Conservation (phyloP, 176 grass and related monocot genomes). For the Zea mays region DNA sequence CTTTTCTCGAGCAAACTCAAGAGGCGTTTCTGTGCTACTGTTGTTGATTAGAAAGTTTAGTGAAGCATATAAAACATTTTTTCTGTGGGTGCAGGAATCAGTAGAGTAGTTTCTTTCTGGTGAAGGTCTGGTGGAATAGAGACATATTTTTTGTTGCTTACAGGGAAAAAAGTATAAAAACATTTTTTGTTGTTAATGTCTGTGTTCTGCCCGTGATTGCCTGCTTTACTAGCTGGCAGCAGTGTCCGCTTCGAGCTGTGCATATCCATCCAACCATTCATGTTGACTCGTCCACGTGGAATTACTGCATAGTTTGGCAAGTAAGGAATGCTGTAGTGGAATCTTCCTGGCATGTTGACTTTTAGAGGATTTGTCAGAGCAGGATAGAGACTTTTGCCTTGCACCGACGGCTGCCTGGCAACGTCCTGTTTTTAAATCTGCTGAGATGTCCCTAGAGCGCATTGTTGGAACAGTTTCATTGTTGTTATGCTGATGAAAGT, state of each 20-base stretch:
- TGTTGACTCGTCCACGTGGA: constrained; percentile 33
- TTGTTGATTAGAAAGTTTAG: constrained; percentile 11
- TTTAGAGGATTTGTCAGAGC: constrained; percentile 6
- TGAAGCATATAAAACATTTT: neutral
- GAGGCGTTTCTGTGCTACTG: constrained; percentile 11
- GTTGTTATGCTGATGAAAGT: constrained; percentile 30
- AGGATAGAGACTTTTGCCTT: constrained; percentile 27
- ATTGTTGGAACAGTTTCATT: constrained; percentile 11
- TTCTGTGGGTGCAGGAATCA: neutral
- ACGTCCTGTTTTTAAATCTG: constrained; percentile 37
- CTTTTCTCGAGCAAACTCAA: neutral
- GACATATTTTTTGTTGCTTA: neutral
- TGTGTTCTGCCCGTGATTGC: constrained; percentile 39
- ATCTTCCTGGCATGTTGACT: constrained; percentile 20
- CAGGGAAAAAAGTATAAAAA: neutral
- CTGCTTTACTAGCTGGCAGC: constrained; percentile 30
- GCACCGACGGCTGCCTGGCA: constrained; percentile 35
- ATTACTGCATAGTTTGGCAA: constrained; percentile 19
- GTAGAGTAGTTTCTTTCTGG: neutral
- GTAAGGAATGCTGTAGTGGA: constrained; percentile 29
- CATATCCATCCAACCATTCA: neutral
- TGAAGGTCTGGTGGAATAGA: neutral
- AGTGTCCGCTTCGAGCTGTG: constrained; percentile 1
- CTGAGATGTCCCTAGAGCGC: neutral
- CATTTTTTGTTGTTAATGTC: neutral